Conservation (phyloP, 345 rosid species). For the Eucalyptus brandiana region DNA sequence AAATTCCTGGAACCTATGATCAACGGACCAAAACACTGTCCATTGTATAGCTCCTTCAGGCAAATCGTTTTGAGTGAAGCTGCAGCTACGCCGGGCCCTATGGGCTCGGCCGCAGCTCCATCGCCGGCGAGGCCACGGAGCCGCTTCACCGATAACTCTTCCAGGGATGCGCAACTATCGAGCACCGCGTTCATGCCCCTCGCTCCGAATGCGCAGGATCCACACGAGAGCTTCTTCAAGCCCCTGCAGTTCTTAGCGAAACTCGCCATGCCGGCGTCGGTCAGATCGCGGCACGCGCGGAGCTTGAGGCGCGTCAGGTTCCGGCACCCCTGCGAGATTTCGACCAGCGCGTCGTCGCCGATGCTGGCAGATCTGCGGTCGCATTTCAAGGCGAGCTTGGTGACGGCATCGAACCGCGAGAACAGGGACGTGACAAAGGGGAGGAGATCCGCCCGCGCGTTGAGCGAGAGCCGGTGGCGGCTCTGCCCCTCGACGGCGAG, state of each 20-base stretch:
- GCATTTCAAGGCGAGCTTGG: constrained; percentile 78
- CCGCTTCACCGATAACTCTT: constrained; percentile 72
- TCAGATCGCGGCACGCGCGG: constrained; percentile 67
- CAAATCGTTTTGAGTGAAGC: constrained; percentile 53
- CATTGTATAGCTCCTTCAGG: constrained; percentile 66
- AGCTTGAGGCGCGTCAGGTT: constrained; percentile 78
- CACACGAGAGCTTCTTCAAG: constrained; percentile 74
- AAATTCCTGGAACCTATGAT: constrained; percentile 52
- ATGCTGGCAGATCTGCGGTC: constrained; percentile 70
- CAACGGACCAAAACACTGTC: constrained; percentile 68
- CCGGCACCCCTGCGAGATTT: constrained; percentile 53
- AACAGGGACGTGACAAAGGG: constrained; percentile 37
- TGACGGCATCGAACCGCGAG: constrained; percentile 74
- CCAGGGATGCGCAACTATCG: constrained; percentile 54
- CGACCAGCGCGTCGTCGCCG: constrained; percentile 51
- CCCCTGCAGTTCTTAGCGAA: constrained; percentile 65
- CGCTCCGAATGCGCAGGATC: constrained; percentile 77
- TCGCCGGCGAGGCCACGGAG: constrained; percentile 52
- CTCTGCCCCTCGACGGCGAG: constrained; percentile 64
- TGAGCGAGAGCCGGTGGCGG: constrained; percentile 74
- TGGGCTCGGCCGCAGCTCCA: constrained; percentile 39
- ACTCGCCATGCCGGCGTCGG: constrained; percentile 52
- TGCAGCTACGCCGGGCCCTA: constrained; percentile 53
- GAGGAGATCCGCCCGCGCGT: constrained; percentile 57
- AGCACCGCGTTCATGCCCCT: constrained; percentile 80